Conservation (phyloP, 805 yeast genomes). For the Metschnikowia kofuensis region DNA sequence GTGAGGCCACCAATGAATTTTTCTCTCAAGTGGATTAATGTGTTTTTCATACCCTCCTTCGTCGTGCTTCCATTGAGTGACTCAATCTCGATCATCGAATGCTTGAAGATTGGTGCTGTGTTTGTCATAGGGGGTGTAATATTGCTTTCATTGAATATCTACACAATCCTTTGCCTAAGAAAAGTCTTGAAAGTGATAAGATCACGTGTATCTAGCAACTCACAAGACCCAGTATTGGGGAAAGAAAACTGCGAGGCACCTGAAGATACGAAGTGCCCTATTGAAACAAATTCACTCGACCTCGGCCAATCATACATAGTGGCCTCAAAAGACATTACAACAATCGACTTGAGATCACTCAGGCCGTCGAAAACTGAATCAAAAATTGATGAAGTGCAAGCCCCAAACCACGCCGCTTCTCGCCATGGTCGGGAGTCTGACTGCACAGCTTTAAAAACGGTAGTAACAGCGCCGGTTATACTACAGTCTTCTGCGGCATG, state of each 20-base stretch:
- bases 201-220: neutral
- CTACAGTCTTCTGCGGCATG: neutral
- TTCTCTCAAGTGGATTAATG: constrained; percentile 72
- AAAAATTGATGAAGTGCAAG: neutral
- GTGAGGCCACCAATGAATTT: constrained; percentile 67
- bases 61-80: constrained; percentile 66
- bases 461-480: neutral
- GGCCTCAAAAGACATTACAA: constrained; percentile 36
- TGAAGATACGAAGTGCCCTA: constrained; percentile 3
- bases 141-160: constrained; percentile 45
- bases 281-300: constrained; percentile 7
- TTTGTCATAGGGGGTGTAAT: constrained; percentile 61
- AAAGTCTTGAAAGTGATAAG: constrained; percentile 13
- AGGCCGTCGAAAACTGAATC: constrained; percentile 5
- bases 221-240: neutral
- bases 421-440: neutral
- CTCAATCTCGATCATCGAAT: constrained; percentile 64
- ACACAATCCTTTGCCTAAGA: constrained; percentile 32
- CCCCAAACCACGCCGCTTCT: too few relatives aligned
- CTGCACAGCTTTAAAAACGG: neutral
- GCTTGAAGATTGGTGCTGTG: constrained; percentile 70
- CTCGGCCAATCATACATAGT: constrained; percentile 8
- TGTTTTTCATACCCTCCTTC: constrained; percentile 76
- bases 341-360: constrained; percentile 27
- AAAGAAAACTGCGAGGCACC: neutral